Evolutionary conservation across 495 filamentous ascomycete species (phyloP).

Genomic region (Hypoxylon perforatum): DNA sequence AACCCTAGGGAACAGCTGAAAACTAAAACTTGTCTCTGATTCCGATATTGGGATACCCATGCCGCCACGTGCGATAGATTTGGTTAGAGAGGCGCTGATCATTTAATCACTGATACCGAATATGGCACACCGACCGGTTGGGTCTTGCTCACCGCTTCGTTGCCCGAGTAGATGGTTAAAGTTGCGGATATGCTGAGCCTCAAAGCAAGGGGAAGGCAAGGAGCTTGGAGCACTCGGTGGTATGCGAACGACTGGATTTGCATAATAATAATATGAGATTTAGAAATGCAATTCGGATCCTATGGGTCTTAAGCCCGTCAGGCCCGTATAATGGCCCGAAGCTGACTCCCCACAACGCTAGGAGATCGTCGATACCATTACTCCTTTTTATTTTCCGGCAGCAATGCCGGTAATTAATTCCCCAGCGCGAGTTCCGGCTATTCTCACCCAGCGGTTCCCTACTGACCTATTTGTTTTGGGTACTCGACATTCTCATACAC

Average conservation of each 20-base stretch:
- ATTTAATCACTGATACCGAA: neutral
- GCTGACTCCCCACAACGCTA: neutral
- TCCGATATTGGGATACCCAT: neutral
- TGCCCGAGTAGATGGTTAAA: constrained; percentile 6
- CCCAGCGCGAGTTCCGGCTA: neutral
- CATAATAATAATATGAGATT: neutral
- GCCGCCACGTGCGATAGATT: neutral
- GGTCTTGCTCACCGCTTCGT: constrained; percentile 10
- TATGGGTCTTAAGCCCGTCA: neutral
- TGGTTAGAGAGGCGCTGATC: neutral
- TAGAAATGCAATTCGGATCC: neutral
- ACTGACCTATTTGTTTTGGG: neutral
- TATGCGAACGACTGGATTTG: constrained; percentile 1
- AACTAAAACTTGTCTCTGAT: neutral
- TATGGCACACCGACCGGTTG: neutral
- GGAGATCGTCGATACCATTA: constrained; percentile 1
- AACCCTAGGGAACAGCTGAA: constrained; percentile 2
- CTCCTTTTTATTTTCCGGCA: constrained; percentile 3
- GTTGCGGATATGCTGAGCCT: constrained; percentile 17
- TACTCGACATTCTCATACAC: too few relatives aligned
- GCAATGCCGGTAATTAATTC: constrained; percentile 2
- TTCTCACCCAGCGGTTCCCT: neutral
- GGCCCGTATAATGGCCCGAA: neutral
- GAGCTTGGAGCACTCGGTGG: constrained; percentile 9
- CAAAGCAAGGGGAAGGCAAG: constrained; percentile 3